Evolutionary conservation across 345 rosid genomes (phyloP), one percentile per base, ranked within the genome.

Genomic region (Turnera subulata): DNA sequence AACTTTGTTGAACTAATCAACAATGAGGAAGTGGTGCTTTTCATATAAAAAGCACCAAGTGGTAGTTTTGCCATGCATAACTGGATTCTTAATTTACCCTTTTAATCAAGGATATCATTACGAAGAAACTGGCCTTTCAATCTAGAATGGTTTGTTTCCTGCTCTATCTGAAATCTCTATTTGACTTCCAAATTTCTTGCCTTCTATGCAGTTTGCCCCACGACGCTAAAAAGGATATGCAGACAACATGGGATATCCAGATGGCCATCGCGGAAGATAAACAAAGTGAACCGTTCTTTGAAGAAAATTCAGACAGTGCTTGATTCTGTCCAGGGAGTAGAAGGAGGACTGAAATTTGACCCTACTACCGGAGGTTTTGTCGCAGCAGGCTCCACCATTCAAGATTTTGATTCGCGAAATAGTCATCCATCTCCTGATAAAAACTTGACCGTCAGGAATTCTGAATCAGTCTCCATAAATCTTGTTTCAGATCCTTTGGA

Each of bases 221-320:
- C 97, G 20, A 91, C 97, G 6, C 64, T 88, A 63, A 88, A 91
- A 82, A 80, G 97, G 68, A 91, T 91, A 71, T 91, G 97, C 78
- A 82, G 96, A 69, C 91, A 85, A 61, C 97, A 91, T 46, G 97
- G 97, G 22, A 85, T 91, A 58, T 79, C 78, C 24, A 88, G 97
- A 66, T 91, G 97, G 96, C 97, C 96, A 16, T 91, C 91, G 58
- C 89, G 96, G 16, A 91, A 91, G 79, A 85, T 91, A 59, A 87
- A 87, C 65, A 91, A 91, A 72, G 97, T 87, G 66, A 91, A 87
- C 56, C 72, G 96, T 39, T 91, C 97, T 0, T 57, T 91, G 46
- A 76, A 47, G 73, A 91, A 82, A 75, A 87, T 91, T 76, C 86
- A 85, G 60, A 87, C 91, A 0, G 93, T 87, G 61, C 75, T 91